phyloP scores from a whole-genome alignment of 2,329 filamentous ascomycete genomes.

The Furcasterigmium sp. region DNA sequence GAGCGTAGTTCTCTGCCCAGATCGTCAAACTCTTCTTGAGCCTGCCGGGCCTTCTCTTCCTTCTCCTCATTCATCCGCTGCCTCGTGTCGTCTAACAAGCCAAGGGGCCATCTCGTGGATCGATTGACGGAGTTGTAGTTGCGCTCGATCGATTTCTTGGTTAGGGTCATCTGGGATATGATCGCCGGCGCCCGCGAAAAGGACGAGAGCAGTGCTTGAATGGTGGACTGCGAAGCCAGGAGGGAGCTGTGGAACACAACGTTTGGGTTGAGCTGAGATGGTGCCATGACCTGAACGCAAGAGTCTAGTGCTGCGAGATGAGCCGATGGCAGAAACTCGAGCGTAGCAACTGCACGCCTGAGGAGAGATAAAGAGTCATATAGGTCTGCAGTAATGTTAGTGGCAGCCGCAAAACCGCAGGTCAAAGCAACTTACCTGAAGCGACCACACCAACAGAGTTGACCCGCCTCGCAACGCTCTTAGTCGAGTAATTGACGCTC shows the following conservation, averaged over 20 bases:
- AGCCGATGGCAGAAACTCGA: slow-evolving; percentile 61
- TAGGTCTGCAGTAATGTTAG: slow-evolving; percentile 47
- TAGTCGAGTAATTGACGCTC: slow-evolving; percentile 76
- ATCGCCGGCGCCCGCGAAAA: slow-evolving; percentile 75
- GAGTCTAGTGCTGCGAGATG: slow-evolving; percentile 68
- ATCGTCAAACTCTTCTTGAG: slow-evolving; percentile 63
- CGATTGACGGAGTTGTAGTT: slow-evolving; percentile 70
- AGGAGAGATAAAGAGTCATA: slow-evolving; percentile 58
- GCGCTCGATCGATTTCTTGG: slow-evolving; percentile 71
- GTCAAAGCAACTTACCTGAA: slow-evolving; percentile 40
- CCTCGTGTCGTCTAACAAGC: slow-evolving; percentile 81
- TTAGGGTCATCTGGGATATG: slow-evolving; percentile 68
- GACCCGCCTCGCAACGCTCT: slow-evolving; percentile 73
- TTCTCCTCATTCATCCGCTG: slow-evolving; percentile 79
- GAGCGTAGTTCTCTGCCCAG: slow-evolving; percentile 81
- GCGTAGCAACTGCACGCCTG: slow-evolving; percentile 44
- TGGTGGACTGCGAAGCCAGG: slow-evolving; percentile 75
- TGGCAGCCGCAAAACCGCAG: neutral
- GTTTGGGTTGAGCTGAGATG: slow-evolving; percentile 68
- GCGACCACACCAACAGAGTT: slow-evolving; percentile 65
- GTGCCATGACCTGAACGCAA: slow-evolving; percentile 62
- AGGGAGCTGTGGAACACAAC: slow-evolving; percentile 70
- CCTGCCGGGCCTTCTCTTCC: slow-evolving; percentile 70
- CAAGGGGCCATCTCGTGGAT: slow-evolving; percentile 73
- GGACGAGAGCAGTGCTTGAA: slow-evolving; percentile 73